phyloP scores from a whole-genome alignment of 1,284 basidiomycete genomes.

The Puccinia sorghi region DNA sequence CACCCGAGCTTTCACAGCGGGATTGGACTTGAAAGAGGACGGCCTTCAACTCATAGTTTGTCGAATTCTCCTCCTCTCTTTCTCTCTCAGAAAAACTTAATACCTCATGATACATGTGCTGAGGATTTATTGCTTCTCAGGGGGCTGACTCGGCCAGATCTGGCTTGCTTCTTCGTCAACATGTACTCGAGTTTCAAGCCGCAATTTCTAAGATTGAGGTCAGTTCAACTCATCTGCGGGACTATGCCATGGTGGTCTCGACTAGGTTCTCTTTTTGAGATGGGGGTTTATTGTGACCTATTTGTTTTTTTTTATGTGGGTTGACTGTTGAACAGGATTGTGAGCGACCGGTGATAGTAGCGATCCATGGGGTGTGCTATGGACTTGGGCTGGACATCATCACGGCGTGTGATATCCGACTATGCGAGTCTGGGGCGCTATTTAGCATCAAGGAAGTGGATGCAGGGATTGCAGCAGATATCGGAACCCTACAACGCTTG shows the following conservation, averaged over 20 bases:
- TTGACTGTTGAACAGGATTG: constrained; percentile 66
- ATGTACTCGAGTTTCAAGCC: constrained; percentile 57
- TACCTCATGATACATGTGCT: neutral
- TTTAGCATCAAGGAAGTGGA: constrained; percentile 90
- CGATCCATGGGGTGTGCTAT: constrained; percentile 73
- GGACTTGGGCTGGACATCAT: constrained; percentile 77
- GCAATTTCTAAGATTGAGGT: constrained; percentile 52
- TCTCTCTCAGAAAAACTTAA: neutral
- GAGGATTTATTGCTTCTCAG: constrained; percentile 16
- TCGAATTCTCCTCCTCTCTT: neutral
- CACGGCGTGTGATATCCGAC: constrained; percentile 77
- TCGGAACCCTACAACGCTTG: constrained; percentile 81
- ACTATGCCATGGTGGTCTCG: too few species aligned
- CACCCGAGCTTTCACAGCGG: constrained; percentile 57
- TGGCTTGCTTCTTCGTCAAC: constrained; percentile 54
- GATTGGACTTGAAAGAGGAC: constrained; percentile 55
- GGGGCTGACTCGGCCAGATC: constrained; percentile 55
- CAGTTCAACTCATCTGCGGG: constrained; percentile 13
- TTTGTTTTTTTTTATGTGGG: neutral
- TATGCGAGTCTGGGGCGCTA: constrained; percentile 66
- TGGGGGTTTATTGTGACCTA: too few species aligned
- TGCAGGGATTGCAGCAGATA: constrained; percentile 83
- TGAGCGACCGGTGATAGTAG: constrained; percentile 79
- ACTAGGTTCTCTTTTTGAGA: too few species aligned
- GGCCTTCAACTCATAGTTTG: constrained; percentile 15